A percentile compares a stretch with the other conserved stretches of the same genome.
phyloP scores from a whole-genome alignment of 2,329 filamentous ascomycete genomes.

The Rhexocercosporidium sp. region DNA sequence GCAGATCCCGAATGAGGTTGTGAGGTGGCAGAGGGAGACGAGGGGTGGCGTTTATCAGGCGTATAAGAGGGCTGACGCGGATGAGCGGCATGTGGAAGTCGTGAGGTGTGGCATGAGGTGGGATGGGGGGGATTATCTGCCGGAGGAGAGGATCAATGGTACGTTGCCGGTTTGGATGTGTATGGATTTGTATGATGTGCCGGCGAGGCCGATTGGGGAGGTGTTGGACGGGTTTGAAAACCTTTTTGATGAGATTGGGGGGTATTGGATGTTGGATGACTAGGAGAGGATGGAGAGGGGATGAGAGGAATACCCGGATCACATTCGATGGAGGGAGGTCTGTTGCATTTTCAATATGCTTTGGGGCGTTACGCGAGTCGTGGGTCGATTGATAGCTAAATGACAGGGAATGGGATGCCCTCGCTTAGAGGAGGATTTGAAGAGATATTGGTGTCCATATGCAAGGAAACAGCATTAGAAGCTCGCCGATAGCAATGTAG shows the following conservation, averaged over 20 bases:
- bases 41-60: slow-evolving; percentile 19
- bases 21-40: slow-evolving; percentile 18
- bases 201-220: slow-evolving; percentile 7
- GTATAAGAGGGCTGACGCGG: slow-evolving; percentile 16
- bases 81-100: slow-evolving; percentile 7
- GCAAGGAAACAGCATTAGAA: no score
- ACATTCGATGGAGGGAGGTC: no score
- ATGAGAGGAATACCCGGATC: neutral
- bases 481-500: no score
- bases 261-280: slow-evolving; percentile 22
- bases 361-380: no score
- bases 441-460: no score
- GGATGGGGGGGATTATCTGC: slow-evolving; percentile 12
- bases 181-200: slow-evolving; percentile 15
- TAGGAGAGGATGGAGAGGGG: neutral
- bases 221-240: slow-evolving; percentile 15
- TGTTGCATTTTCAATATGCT: no score
- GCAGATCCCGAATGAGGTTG: slow-evolving; percentile 16
- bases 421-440: no score
- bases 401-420: no score
- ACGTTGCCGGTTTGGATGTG: slow-evolving; percentile 10
- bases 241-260: slow-evolving; percentile 18
- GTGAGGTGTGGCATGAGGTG: slow-evolving; percentile 14
- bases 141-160: slow-evolving; percentile 7
- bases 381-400: no score